Conservation (phyloP, 2,329 filamentous ascomycete species). For the Alternaria novae-zelandiae region DNA sequence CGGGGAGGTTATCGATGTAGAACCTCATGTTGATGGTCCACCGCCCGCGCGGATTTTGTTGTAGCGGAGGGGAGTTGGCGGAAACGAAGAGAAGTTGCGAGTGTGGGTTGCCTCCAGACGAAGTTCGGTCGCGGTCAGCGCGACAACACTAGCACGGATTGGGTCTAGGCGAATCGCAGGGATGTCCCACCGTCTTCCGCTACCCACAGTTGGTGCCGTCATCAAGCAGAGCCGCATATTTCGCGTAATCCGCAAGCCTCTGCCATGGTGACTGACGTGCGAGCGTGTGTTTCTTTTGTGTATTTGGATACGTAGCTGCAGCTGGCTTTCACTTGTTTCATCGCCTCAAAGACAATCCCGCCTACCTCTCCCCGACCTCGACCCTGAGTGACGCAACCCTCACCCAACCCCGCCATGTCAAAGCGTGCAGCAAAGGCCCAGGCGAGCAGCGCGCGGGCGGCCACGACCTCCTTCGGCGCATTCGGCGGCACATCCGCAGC, state of each 20-base stretch:
- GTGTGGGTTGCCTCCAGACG: slow-evolving; percentile 16
- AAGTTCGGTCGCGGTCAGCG: slow-evolving; percentile 4
- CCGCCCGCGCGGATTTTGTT: slow-evolving; percentile 26
- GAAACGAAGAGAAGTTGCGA: slow-evolving; percentile 10
- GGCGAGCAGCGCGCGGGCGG: slow-evolving; percentile 68
- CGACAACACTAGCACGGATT: slow-evolving; percentile 1
- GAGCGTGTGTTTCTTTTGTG: slow-evolving; percentile 4
- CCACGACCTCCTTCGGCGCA: slow-evolving; percentile 51
- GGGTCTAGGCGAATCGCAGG: slow-evolving; percentile 8
- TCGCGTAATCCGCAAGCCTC: slow-evolving; percentile 3
- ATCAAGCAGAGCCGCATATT: slow-evolving; percentile 26
- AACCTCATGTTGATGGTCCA: slow-evolving; percentile 69
- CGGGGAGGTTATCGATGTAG: slow-evolving; percentile 75
- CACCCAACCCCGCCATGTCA: slow-evolving; percentile 55
- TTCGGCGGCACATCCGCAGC: slow-evolving; percentile 51
- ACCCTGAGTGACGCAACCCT: neutral
- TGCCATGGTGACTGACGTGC: neutral
- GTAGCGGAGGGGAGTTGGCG: slow-evolving; percentile 25
- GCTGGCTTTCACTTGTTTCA: neutral
- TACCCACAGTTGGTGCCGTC: slow-evolving; percentile 27
- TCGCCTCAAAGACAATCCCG: neutral
- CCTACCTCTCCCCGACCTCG: neutral
- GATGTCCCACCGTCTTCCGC: slow-evolving; percentile 14
- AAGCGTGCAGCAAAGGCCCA: slow-evolving; percentile 67
- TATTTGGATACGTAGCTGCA: neutral